Conservation (phyloP, 1,284 basidiomycete genomes). For the Ganoderma lingzhi region DNA sequence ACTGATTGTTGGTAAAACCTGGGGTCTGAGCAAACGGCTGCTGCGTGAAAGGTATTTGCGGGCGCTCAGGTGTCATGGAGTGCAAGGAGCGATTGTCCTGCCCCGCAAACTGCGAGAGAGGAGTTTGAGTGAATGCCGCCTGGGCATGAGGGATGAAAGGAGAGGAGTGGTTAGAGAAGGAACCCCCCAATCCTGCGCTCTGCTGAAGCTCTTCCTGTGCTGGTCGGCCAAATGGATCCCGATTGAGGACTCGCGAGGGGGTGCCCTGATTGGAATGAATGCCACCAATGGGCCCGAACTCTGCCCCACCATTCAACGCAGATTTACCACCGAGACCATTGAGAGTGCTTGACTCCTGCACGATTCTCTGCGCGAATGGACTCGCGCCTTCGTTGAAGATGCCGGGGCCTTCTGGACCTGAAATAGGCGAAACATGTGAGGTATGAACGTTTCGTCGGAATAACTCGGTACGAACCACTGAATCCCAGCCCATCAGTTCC, state of each 20-base stretch:
- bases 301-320: constrained; percentile 22
- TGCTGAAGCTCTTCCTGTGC: constrained; percentile 26
- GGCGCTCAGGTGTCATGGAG: constrained; percentile 37
- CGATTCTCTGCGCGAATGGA: constrained; percentile 24
- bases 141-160: constrained; percentile 40
- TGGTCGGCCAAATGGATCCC: constrained; percentile 35
- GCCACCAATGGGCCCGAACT: constrained; percentile 31
- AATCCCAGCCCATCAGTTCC: constrained; percentile 29
- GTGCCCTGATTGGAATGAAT: constrained; percentile 29
- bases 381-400: constrained; percentile 18
- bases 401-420: constrained; percentile 18
- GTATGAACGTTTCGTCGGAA: not conserved
- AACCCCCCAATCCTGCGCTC: constrained; percentile 18
- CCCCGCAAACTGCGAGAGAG: constrained; percentile 39
- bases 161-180: constrained; percentile 34
- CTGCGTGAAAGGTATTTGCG: constrained; percentile 28
- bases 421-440: not conserved
- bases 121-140: constrained; percentile 40
- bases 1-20: constrained; percentile 31
- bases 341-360: constrained; percentile 20
- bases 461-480: constrained; percentile 19
- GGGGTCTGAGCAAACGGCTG: constrained; percentile 34
- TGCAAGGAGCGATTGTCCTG: constrained; percentile 35
- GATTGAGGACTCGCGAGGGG: constrained; percentile 33
- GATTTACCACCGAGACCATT: constrained; percentile 25